These are phyloP conservation scores for Wickerhamiella shivajii DNA, from an alignment of 805 yeast genomes.

Conservation along the genomic window DNA sequence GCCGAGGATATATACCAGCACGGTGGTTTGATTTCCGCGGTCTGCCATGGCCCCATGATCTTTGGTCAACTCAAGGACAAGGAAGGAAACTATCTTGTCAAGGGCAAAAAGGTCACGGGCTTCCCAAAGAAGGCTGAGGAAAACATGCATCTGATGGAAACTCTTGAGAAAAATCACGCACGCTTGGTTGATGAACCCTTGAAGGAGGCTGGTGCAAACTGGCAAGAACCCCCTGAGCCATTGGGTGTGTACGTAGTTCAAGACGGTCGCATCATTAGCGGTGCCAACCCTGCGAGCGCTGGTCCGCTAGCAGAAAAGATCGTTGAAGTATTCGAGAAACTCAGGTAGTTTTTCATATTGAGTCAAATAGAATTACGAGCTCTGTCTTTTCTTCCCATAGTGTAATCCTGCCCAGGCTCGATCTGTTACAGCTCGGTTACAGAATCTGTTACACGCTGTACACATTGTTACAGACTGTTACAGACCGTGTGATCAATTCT, in stretches of 20 bases:
- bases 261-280: constrained; percentile 51
- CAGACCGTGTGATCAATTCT: no score
- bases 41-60: constrained; percentile 55
- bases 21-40: constrained; percentile 47
- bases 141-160: constrained; percentile 19
- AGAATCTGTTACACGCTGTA: no score
- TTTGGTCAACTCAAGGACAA: constrained; percentile 35
- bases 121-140: constrained; percentile 44
- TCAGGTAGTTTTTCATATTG: background rate
- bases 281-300: constrained; percentile 50
- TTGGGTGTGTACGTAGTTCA: constrained; percentile 24
- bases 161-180: constrained; percentile 22
- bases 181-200: constrained; percentile 29
- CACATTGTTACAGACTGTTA: no score
- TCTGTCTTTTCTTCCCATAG: no score
- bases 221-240: constrained; percentile 34
- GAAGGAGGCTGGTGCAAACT: constrained; percentile 29
- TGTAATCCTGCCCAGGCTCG: no score
- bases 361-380: no score
- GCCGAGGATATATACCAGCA: constrained; percentile 34
- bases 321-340: constrained; percentile 17
- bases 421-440: no score
- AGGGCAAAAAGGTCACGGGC: constrained; percentile 46
- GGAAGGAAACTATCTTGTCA: constrained; percentile 30
- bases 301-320: constrained; percentile 33